A percentile compares a stretch with the other conserved stretches of the same genome.
phyloP scores from a whole-genome alignment of 2,329 filamentous ascomycete genomes.

The Beauveria pseudobassiana region DNA sequence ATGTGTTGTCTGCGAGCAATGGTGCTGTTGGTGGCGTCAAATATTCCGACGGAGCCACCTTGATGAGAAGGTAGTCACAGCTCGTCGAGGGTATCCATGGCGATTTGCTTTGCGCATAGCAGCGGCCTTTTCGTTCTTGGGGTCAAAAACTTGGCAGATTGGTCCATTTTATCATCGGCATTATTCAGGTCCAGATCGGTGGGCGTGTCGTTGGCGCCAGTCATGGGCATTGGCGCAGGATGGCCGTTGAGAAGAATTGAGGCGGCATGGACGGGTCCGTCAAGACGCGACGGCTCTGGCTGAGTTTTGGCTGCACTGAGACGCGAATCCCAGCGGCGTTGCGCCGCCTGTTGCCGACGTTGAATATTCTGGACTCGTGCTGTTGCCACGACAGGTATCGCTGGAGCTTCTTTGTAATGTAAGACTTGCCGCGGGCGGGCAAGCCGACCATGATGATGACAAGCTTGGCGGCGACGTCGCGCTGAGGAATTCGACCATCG shows the following conservation, averaged over 20 bases:
- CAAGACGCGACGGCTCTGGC: slow-evolving; percentile 29
- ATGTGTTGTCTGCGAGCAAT: slow-evolving; percentile 75
- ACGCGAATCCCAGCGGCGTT: slow-evolving; percentile 58
- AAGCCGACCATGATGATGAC: slow-evolving; percentile 98
- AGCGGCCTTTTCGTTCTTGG: slow-evolving; percentile 73
- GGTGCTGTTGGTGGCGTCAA: slow-evolving; percentile 97
- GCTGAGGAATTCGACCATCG: slow-evolving; percentile 85
- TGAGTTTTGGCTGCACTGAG: slow-evolving; percentile 25
- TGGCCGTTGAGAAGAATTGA: slow-evolving; percentile 51
- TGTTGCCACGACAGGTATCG: slow-evolving; percentile 96
- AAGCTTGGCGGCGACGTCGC: slow-evolving; percentile 92
- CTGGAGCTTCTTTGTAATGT: slow-evolving; percentile 97
- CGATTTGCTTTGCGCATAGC: slow-evolving; percentile 87
- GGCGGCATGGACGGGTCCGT: slow-evolving; percentile 45
- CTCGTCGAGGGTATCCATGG: slow-evolving; percentile 86
- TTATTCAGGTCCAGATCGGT: slow-evolving; percentile 30
- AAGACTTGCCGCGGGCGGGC: slow-evolving; percentile 92
- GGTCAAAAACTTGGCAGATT: slow-evolving; percentile 89
- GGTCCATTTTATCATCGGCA: slow-evolving; percentile 48
- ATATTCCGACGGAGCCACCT: slow-evolving; percentile 84
- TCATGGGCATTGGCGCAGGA: slow-evolving; percentile 27
- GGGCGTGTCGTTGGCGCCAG: slow-evolving; percentile 28
- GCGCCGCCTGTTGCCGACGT: slow-evolving; percentile 86
- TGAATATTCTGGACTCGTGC: slow-evolving; percentile 93
- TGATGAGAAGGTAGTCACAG: slow-evolving; percentile 78